A percentile compares a stretch with the other conserved stretches of the same genome.
phyloP scores from a whole-genome alignment of 139 green algal genomes.

The Dunaliella sp. region DNA sequence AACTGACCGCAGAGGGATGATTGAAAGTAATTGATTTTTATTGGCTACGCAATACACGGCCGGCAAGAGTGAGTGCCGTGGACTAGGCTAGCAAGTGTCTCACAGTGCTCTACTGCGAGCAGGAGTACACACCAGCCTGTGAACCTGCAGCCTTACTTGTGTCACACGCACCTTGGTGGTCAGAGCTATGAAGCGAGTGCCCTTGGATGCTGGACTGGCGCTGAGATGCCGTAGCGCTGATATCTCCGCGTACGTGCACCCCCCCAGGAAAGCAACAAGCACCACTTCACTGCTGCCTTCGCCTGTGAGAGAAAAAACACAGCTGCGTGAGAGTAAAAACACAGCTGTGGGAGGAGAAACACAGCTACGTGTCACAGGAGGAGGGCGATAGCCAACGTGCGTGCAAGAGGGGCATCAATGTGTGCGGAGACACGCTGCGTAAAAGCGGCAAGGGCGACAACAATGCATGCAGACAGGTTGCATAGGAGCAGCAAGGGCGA shows the following conservation, averaged over 20 bases:
- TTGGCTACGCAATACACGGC: background rate
- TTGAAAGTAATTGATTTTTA: too few species aligned
- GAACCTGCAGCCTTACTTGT: background rate
- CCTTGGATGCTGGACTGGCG: conserved; percentile 39
- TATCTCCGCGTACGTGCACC: conserved; percentile 88
- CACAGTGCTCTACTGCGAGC: too few species aligned
- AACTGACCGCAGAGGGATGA: too few species aligned
- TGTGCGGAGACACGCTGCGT: too few species aligned
- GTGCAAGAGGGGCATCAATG: background rate
- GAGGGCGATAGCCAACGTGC: background rate
- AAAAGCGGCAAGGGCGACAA: too few species aligned
- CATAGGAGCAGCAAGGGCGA: too few species aligned
- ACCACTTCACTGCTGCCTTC: conserved; percentile 42
- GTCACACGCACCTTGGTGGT: conserved; percentile 57
- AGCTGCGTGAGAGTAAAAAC: background rate
- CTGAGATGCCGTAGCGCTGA: conserved; percentile 71
- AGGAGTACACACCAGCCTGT: too few species aligned
- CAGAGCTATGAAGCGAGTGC: conserved; percentile 71
- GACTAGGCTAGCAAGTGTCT: background rate
- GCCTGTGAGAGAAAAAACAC: background rate
- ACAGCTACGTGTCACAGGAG: background rate
- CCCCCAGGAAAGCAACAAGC: conserved; percentile 85
- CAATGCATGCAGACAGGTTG: too few species aligned
- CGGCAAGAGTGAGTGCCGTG: background rate
- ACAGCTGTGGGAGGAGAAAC: background rate